These are phyloP conservation scores for Tranzscheliella williamsii DNA, from an alignment of 1,284 basidiomycete species.

Conservation along the genomic window DNA sequence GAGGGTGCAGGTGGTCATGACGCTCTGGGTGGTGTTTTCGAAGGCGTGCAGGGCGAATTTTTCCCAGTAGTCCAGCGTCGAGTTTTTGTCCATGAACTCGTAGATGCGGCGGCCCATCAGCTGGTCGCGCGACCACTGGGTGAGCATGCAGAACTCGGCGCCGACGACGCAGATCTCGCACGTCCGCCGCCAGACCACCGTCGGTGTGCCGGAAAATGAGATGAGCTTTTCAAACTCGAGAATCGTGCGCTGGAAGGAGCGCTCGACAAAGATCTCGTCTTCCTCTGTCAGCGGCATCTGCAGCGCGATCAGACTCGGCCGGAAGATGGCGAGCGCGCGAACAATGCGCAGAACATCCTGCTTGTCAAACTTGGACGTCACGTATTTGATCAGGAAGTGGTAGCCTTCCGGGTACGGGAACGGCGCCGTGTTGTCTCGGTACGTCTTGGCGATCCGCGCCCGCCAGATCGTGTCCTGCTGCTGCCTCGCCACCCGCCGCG, in stretches of 20 bases:
- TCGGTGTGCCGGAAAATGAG: slow-evolving; percentile 96
- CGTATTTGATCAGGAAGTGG: slow-evolving; percentile 59
- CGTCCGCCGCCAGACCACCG: slow-evolving; percentile 96
- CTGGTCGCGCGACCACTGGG: slow-evolving; percentile 62
- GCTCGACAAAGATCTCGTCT: slow-evolving; percentile 75
- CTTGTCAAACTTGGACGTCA: slow-evolving; percentile 79
- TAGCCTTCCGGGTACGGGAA: slow-evolving; percentile 60
- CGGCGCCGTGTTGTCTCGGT: slow-evolving; percentile 47
- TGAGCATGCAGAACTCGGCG: slow-evolving; percentile 92
- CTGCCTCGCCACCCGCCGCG: slow-evolving; percentile 28
- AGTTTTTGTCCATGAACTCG: slow-evolving; percentile 58
- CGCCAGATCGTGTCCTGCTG: slow-evolving; percentile 50
- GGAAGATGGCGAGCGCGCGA: slow-evolving; percentile 87
- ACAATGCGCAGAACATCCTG: slow-evolving; percentile 92
- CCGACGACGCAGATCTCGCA: slow-evolving; percentile 96
- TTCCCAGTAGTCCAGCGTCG: slow-evolving; percentile 58
- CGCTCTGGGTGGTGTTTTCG: slow-evolving; percentile 57
- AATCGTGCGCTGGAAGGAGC: slow-evolving; percentile 88
- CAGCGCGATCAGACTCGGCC: slow-evolving; percentile 90
- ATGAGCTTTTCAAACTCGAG: slow-evolving; percentile 95
- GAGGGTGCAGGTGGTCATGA: slow-evolving; percentile 55
- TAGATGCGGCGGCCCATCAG: slow-evolving; percentile 57
- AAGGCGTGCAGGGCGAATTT: slow-evolving; percentile 59
- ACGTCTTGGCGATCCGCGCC: slow-evolving; percentile 55
- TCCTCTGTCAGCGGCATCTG: slow-evolving; percentile 65